A percentile compares a stretch with the other conserved stretches of the same genome.
These are phyloP conservation scores for Hymenoscyphus linearis DNA, from an alignment of 2,329 filamentous ascomycete species.

Conservation along the genomic window DNA sequence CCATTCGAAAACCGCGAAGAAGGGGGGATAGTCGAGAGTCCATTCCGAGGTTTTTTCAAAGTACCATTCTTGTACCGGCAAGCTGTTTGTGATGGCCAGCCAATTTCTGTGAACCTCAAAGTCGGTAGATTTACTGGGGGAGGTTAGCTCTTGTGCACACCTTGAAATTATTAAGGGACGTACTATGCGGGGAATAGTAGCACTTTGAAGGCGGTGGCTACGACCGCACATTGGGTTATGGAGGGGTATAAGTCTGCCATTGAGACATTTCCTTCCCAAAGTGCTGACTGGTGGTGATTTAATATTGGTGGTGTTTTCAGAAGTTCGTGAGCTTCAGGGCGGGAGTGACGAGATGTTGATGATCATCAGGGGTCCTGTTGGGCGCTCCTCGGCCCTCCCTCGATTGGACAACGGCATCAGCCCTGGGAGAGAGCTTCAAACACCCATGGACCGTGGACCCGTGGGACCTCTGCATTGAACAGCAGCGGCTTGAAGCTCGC, in stretches of 20 bases:
- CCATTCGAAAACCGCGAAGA: slow-evolving; percentile 98
- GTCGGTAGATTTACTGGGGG: slow-evolving; percentile 86
- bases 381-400: background rate
- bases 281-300: background rate
- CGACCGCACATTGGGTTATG: slow-evolving; percentile 80
- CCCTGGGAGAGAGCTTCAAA: slow-evolving; percentile 1
- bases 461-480: no score
- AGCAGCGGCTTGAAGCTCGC: background rate
- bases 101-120: slow-evolving; percentile 99
- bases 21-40: slow-evolving; percentile 98
- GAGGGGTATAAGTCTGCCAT: slow-evolving; percentile 84
- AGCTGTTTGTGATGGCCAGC: slow-evolving; percentile 89
- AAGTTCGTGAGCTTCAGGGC: background rate
- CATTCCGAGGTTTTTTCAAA: slow-evolving; percentile 97
- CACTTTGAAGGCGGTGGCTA: slow-evolving; percentile 84
- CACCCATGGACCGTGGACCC: background rate
- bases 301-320: background rate
- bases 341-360: no score
- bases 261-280: slow-evolving; percentile 26
- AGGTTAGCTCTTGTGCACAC: slow-evolving; percentile 10
- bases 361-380: background rate
- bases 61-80: slow-evolving; percentile 88
- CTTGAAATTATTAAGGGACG: slow-evolving; percentile 36
- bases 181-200: slow-evolving; percentile 94
- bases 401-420: slow-evolving; percentile 1